Conservation (phyloP, 2,329 filamentous ascomycete genomes). For the Gaeumannomyces tritici region DNA sequence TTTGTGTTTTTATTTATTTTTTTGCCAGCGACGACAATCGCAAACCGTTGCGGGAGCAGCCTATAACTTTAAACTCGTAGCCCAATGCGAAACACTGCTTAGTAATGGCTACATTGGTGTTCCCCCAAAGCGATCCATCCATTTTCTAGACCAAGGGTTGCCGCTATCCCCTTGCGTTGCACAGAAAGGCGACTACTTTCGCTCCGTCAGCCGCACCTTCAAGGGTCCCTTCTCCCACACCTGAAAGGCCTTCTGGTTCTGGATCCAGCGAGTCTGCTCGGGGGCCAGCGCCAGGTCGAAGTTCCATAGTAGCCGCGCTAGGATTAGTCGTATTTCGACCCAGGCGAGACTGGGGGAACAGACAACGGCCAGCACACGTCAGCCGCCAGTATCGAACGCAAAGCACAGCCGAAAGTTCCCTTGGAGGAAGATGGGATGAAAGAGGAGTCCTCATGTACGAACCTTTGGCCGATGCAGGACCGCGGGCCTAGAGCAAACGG, state of each 20-base stretch:
- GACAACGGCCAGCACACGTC: too few species aligned
- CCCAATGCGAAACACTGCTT: too few species aligned
- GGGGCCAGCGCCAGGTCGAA: constrained; percentile 21
- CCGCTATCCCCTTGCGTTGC: too few species aligned
- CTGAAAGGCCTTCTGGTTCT: constrained; percentile 21
- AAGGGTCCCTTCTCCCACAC: constrained; percentile 27
- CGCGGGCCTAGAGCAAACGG: constrained; percentile 1
- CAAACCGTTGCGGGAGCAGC: too few species aligned
- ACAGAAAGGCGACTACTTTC: neutral
- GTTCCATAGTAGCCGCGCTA: constrained; percentile 22
- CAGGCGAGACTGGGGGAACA: constrained; percentile 20
- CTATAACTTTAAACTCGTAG: too few species aligned
- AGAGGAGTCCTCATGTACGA: neutral
- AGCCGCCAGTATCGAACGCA: too few species aligned
- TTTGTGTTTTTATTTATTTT: too few species aligned
- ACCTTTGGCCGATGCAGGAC: constrained; percentile 5
- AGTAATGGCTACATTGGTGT: too few species aligned
- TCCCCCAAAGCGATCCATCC: too few species aligned
- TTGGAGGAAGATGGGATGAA: neutral
- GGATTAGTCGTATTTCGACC: constrained; percentile 24
- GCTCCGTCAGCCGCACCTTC: neutral
- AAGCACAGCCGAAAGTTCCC: too few species aligned
- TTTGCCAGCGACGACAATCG: too few species aligned
- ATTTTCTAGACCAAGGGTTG: too few species aligned
- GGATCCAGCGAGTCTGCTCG: neutral